Conservation (phyloP, 1,139 yeast species). For the Candida mesenterica region DNA sequence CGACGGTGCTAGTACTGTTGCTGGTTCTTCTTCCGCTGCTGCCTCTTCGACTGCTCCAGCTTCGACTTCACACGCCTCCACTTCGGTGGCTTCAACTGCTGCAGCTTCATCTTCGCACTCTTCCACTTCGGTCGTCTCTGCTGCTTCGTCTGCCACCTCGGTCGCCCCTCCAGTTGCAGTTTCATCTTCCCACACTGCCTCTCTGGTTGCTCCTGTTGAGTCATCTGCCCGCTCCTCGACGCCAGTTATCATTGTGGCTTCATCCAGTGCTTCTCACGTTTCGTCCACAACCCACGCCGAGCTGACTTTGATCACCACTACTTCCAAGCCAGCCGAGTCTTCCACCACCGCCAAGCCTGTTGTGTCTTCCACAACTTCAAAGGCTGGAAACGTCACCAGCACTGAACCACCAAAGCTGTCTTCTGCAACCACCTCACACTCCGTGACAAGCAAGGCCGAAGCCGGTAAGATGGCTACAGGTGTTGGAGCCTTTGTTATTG, state of each 20-base stretch:
- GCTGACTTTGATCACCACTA: too few species aligned
- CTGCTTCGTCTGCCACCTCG: too few species aligned
- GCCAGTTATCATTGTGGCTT: too few species aligned
- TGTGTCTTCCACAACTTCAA: background rate
- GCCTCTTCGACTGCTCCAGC: constrained; percentile 9
- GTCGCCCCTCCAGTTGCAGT: too few species aligned
- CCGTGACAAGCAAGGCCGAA: constrained; percentile 16
- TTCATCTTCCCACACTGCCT: too few species aligned
- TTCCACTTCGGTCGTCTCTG: constrained; percentile 17
- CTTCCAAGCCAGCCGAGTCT: too few species aligned
- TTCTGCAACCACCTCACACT: constrained; percentile 7
- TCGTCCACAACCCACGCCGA: too few species aligned
- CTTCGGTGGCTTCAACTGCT: constrained; percentile 6
- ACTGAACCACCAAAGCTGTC: background rate
- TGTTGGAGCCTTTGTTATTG: constrained; percentile 21
- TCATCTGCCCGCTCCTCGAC: too few species aligned
- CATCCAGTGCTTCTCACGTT: too few species aligned
- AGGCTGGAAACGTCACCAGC: background rate
- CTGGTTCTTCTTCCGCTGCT: constrained; percentile 10
- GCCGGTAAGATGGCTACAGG: constrained; percentile 20
- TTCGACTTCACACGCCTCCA: constrained; percentile 5
- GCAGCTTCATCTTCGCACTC: constrained; percentile 2
- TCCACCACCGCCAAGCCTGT: background rate
- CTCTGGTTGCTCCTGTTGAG: too few species aligned
- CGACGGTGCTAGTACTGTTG: constrained; percentile 7